These are phyloP conservation scores for Fusarium equiseti DNA, from an alignment of 2,329 filamentous ascomycete species.

Conservation along the genomic window DNA sequence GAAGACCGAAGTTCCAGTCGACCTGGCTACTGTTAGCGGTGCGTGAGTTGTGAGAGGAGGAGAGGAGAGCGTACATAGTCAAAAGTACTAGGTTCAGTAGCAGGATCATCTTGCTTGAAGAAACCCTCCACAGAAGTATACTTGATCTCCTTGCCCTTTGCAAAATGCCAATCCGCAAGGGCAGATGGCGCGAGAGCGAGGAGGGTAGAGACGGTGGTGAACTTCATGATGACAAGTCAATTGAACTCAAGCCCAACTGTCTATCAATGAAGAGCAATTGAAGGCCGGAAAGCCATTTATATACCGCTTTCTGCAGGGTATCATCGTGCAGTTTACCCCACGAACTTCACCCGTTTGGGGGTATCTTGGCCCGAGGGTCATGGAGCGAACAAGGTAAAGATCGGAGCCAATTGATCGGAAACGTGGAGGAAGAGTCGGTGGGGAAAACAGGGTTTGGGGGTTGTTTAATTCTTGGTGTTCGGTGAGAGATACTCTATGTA, in stretches of 20 bases:
- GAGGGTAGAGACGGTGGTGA: constrained; percentile 46
- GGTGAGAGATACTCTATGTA: constrained; percentile 24
- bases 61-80: constrained; percentile 78
- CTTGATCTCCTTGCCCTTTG: constrained; percentile 60
- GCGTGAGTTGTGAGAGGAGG: no score
- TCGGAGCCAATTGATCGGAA: constrained; percentile 49
- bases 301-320: constrained; percentile 24
- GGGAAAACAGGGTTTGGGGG: constrained; percentile 17
- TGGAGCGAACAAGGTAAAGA: constrained; percentile 1
- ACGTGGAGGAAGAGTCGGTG: constrained; percentile 42
- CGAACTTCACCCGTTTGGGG: constrained; percentile 16
- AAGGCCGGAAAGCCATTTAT: constrained; percentile 12
- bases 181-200: constrained; percentile 48
- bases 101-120: constrained; percentile 72
- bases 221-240: constrained; percentile 49
- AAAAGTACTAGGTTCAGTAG: constrained; percentile 68
- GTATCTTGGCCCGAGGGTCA: constrained; percentile 31
- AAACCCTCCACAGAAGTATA: constrained; percentile 72
- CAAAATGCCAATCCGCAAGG: constrained; percentile 50
- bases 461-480: constrained; percentile 8
- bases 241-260: neutral
- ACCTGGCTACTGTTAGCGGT: no score
- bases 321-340: constrained; percentile 22
- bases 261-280: neutral
- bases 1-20: constrained; percentile 72